A percentile compares a stretch with the other conserved stretches of the same genome.
phyloP scores from a whole-genome alignment of 805 yeast species.

The Saccharomyces jurei region DNA sequence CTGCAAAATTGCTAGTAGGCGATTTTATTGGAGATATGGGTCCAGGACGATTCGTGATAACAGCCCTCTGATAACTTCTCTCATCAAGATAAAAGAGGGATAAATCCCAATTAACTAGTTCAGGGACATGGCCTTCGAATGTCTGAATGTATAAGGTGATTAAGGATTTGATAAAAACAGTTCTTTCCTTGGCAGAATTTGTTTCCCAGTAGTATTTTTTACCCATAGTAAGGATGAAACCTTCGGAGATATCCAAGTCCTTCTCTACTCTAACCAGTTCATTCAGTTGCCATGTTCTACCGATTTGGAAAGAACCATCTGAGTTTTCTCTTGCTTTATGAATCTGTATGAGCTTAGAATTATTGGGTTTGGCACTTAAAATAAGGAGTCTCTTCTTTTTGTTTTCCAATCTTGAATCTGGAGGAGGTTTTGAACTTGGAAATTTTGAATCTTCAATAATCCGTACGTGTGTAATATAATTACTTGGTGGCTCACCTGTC shows the following conservation, averaged over 20 bases:
- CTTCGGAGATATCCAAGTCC: constrained; percentile 45
- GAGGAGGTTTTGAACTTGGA: constrained; percentile 64
- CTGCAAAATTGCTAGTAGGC: background rate
- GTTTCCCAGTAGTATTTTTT: constrained; percentile 84
- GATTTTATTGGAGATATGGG: background rate
- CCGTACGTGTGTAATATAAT: constrained; percentile 69
- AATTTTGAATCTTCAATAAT: constrained; percentile 66
- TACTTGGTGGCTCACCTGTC: constrained; percentile 39
- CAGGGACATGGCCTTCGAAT: constrained; percentile 49
- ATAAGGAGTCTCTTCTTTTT: constrained; percentile 55
- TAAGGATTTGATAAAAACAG: constrained; percentile 47
- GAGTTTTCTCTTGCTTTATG: constrained; percentile 82
- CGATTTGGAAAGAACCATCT: constrained; percentile 74
- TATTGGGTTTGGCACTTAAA: constrained; percentile 43
- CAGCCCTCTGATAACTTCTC: constrained; percentile 30
- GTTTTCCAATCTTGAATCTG: constrained; percentile 36
- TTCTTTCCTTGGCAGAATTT: constrained; percentile 46
- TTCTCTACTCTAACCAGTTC: constrained; percentile 54
- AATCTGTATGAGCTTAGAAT: constrained; percentile 58
- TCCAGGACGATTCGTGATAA: constrained; percentile 7
- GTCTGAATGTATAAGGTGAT: constrained; percentile 47
- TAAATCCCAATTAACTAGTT: constrained; percentile 44
- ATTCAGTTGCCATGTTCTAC: constrained; percentile 83
- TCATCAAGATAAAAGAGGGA: constrained; percentile 34
- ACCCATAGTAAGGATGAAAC: constrained; percentile 53